A percentile compares a stretch with the other conserved stretches of the same genome.
Evolutionary conservation across 2,329 filamentous ascomycete species (phyloP).

Genomic region (Elsinoe ampelina): DNA sequence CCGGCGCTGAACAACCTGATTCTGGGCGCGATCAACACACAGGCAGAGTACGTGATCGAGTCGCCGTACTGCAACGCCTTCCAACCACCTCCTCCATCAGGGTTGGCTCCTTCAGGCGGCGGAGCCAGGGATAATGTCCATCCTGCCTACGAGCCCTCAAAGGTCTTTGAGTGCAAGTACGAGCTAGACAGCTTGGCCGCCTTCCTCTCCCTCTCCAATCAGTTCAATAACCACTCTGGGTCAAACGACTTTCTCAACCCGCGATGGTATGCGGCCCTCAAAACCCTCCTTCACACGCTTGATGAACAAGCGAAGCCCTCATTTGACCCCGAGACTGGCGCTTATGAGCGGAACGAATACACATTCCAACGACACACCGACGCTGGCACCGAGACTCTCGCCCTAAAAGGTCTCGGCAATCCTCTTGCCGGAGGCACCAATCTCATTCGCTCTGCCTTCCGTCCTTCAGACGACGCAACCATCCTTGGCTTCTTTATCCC

Average conservation of each 20-base stretch:
- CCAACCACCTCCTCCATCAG: slow-evolving; percentile 80
- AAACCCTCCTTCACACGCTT: slow-evolving; percentile 64
- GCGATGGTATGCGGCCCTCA: slow-evolving; percentile 70
- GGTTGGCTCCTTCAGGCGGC: slow-evolving; percentile 61
- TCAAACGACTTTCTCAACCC: slow-evolving; percentile 69
- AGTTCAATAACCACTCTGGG: slow-evolving; percentile 72
- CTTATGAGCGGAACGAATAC: slow-evolving; percentile 65
- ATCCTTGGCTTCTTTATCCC: slow-evolving; percentile 93
- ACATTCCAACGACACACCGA: slow-evolving; percentile 77
- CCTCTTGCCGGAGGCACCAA: slow-evolving; percentile 77
- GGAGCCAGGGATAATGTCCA: slow-evolving; percentile 79
- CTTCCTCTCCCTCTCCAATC: slow-evolving; percentile 76
- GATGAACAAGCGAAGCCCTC: slow-evolving; percentile 72
- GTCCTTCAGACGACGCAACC: slow-evolving; percentile 89
- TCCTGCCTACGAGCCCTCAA: slow-evolving; percentile 70
- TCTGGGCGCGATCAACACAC: slow-evolving; percentile 88
- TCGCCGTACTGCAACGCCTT: slow-evolving; percentile 98
- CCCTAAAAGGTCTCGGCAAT: slow-evolving; percentile 75
- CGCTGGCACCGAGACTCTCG: slow-evolving; percentile 81
- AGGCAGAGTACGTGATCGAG: slow-evolving; percentile 87
- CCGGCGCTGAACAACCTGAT: slow-evolving; percentile 69
- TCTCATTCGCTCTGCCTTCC: slow-evolving; percentile 81
- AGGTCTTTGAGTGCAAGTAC: slow-evolving; percentile 98
- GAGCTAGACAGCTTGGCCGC: slow-evolving; percentile 92
- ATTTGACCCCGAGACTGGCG: slow-evolving; percentile 59